Conservation (phyloP, 768 basidiomycete species). For the Suillus luteus region DNA sequence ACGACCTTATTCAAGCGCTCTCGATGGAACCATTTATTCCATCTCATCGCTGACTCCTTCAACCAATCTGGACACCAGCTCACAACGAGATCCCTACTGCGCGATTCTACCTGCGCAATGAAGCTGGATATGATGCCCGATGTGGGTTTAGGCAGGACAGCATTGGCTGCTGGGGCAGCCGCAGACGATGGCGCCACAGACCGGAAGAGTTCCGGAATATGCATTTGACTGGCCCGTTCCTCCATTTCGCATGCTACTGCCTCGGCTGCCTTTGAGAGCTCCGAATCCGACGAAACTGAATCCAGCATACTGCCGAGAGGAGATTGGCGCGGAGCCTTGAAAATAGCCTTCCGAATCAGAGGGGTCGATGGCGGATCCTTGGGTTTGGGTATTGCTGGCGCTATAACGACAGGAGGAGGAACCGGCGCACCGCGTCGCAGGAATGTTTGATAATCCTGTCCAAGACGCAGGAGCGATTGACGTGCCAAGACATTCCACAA, state of each 20-base stretch:
- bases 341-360: conserved; percentile 41
- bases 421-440: conserved; percentile 56
- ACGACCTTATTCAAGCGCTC: conserved; percentile 55
- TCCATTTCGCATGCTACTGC: conserved; percentile 41
- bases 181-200: conserved; percentile 34
- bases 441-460: conserved; percentile 68
- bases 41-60: conserved; percentile 25
- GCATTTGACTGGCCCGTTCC: conserved; percentile 24
- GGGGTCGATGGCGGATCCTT: conserved; percentile 37
- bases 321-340: conserved; percentile 45
- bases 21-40: conserved; percentile 55
- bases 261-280: conserved; percentile 52
- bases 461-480: conserved; percentile 60
- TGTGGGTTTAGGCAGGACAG: not conserved
- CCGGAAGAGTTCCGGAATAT: conserved; percentile 54
- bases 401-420: conserved; percentile 22
- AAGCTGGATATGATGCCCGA: conserved; percentile 7
- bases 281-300: conserved; percentile 62
- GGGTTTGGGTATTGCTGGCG: conserved; percentile 31
- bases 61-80: conserved; percentile 36
- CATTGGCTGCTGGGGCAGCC: not conserved
- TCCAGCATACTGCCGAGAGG: conserved; percentile 56
- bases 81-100: conserved; percentile 12
- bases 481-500: conserved; percentile 65
- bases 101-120: conserved; percentile 6